Conservation (phyloP, 2,329 filamentous ascomycete species). For the Cephalotrichum gorgonifer region DNA sequence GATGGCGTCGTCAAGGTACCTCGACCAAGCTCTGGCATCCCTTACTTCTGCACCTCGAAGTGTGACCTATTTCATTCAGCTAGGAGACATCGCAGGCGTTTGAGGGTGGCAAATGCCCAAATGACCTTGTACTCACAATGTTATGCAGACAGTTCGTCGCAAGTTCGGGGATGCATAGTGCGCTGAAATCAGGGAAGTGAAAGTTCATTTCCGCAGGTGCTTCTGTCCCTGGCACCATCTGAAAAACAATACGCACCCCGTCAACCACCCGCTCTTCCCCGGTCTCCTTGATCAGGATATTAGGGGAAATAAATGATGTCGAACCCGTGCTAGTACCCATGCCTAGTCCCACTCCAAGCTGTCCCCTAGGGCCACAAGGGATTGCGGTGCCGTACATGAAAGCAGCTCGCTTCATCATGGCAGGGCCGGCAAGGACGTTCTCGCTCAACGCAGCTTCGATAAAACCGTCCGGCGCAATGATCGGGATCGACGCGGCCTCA, state of each 20-base stretch:
- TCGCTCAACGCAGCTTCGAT: constrained; percentile 25
- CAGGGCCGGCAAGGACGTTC: constrained; percentile 24
- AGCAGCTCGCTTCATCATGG: constrained; percentile 24
- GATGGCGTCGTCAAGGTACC: constrained; percentile 24
- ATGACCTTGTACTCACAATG: constrained; percentile 18
- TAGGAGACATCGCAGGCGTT: background rate
- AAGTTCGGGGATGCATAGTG: constrained; percentile 26
- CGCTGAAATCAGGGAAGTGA: constrained; percentile 23
- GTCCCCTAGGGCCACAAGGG: constrained; percentile 15
- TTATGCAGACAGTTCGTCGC: constrained; percentile 30
- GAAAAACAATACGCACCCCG: constrained; percentile 26
- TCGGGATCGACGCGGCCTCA: constrained; percentile 7
- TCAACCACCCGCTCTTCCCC: constrained; percentile 20
- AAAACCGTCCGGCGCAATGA: constrained; percentile 26
- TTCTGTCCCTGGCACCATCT: constrained; percentile 28
- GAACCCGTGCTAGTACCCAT: constrained; percentile 19
- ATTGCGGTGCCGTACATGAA: constrained; percentile 29
- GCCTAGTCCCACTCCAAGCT: constrained; percentile 27
- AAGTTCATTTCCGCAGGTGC: constrained; percentile 31
- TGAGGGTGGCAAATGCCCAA: too few relatives aligned
- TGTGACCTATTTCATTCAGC: too few relatives aligned
- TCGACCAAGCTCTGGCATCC: constrained; percentile 27
- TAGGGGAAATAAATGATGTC: constrained; percentile 22
- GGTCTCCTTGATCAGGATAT: constrained; percentile 17
- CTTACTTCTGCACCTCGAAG: constrained; percentile 28